Evolutionary conservation across 805 yeast genomes (phyloP), one percentile per base, ranked within the genome.

Genomic region (Candida khao-thaluensis): DNA sequence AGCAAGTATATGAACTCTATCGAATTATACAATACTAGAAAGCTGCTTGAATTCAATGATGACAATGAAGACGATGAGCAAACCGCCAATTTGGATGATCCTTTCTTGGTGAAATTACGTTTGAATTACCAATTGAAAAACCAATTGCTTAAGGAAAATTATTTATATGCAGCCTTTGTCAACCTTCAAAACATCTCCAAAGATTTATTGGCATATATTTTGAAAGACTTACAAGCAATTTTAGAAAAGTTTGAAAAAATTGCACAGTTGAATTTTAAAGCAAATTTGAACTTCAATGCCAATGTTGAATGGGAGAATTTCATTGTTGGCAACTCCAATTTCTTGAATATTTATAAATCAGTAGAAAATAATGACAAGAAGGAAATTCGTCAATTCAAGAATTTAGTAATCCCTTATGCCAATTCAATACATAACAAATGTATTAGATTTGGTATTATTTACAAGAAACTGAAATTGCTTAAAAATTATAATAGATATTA

Each of bases 271-370:
- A 42, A 42, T 45, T 47, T 66, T 31, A 57, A 54, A 38, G 48
- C 64, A 8, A 30, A 22, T 25, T 43, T 60, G n/a, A 31, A 47
- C 5, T 34, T 43, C n/a, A 51, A 60, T 29, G 44, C 66, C 4
- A 53, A 41, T 27, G 22, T 45, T 20, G 71, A 67, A 35, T 69
- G 73, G 73, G 68, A 62, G 38, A 51, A 54, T 40, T 69, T 66
- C 41, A 56, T 68, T 40, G 43, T 60, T 1, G 52, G 55, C 42
- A 69, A 66, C 44, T 52, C 75, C 30, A 79, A 82, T 58, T 85
- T 87, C 53, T 73, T 87, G 38, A 80, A 82, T 50, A 41, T 46
- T 10, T 53, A 49, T 40, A 36, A 34, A 26, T 16, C 30, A 2
- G 40, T 41, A 11, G 78, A 78, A 22, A 63, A 69, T 35, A 57